Evolutionary conservation across 2,329 filamentous ascomycete species (phyloP), one percentile per base, ranked within the genome.

Genomic region (Talaromyces sp.): DNA sequence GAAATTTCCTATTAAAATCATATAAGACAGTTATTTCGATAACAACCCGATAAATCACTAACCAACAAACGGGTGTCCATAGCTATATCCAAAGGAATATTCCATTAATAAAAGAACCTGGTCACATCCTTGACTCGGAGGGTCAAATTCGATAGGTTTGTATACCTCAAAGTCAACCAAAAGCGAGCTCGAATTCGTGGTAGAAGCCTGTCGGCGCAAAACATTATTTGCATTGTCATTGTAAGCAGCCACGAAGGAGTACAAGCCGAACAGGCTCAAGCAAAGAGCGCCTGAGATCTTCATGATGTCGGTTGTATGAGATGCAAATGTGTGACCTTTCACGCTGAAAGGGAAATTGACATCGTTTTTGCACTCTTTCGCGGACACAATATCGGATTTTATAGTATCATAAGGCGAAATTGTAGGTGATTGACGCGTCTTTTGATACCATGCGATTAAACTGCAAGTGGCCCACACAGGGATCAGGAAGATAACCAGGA

Each of bases 11-110:
- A 59, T 64, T 31, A 65, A 47, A 16, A 62, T 24, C 13, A 37
- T 49, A 24, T 77, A 16, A 62, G n/a, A 43, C 11, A 24, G 16
- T 13, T 57, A 7, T 14, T 5, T 37, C 13, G 6, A 33, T 19
- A 27, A 24, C 22, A 19, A 9, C 14, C 8, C 7, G 6, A 10
- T 19, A 22, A 9, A 35, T n/a, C n/a, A 59, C 84, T 78, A 79
- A 87, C 89, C 89, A 70, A 93, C 82, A 73, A 88, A 93, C 1
- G 91, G 91, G 39, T 83, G 74, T n/a, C 88, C 89, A 73, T 93
- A 93, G 68, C 89, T 93, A 68, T 80, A 85, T 11, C 81, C 89
- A 80, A 94, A 94, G 0, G 85, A 83, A 76, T 92, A 84, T 3
- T 87, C 79, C 86, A 93, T 90, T 63, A 94, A 76, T n/a, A 85